Conservation (phyloP, 352 stramenopile species). For the Pythium oligandrum region DNA sequence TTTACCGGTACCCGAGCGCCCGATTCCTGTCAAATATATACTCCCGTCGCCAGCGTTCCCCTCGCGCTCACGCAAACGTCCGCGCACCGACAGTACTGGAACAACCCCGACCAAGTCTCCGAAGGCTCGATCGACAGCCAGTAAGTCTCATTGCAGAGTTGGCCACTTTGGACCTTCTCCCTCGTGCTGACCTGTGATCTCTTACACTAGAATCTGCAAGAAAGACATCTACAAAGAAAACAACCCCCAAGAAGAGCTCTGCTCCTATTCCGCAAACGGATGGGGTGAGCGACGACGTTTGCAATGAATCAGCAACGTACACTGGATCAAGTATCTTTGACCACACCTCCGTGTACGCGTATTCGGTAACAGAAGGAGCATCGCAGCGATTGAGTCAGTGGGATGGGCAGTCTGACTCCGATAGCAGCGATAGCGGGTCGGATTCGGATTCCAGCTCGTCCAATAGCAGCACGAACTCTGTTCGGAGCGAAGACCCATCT, state of each 20-base stretch:
- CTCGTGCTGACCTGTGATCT: too few relatives aligned
- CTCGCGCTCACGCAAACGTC: slow-evolving; percentile 68
- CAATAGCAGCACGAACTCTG: slow-evolving; percentile 35
- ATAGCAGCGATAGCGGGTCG: slow-evolving; percentile 42
- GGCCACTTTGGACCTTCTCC: too few relatives aligned
- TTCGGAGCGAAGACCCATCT: slow-evolving; percentile 27
- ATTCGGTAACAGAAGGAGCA: not conserved
- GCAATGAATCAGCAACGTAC: too few relatives aligned
- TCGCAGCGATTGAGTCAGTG: slow-evolving; percentile 24
- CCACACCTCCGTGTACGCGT: slow-evolving; percentile 1
- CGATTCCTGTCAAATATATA: slow-evolving; percentile 62
- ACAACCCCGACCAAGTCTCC: slow-evolving; percentile 9
- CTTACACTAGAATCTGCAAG: too few relatives aligned
- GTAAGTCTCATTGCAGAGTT: too few relatives aligned
- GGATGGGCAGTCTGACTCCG: slow-evolving; percentile 55
- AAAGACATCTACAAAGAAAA: too few relatives aligned
- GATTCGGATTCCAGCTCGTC: slow-evolving; percentile 34
- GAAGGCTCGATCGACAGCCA: slow-evolving; percentile 1
- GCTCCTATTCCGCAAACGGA: too few relatives aligned
- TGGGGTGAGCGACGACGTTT: too few relatives aligned
- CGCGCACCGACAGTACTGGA: slow-evolving; percentile 34
- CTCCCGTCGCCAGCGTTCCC: slow-evolving; percentile 69
- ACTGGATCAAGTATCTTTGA: not conserved
- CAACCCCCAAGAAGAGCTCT: too few relatives aligned
- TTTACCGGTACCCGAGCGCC: slow-evolving; percentile 51